Base-by-base conservation (phyloP, 1,284 basidiomycete species). In the Wolfiporia cocos region DNA sequence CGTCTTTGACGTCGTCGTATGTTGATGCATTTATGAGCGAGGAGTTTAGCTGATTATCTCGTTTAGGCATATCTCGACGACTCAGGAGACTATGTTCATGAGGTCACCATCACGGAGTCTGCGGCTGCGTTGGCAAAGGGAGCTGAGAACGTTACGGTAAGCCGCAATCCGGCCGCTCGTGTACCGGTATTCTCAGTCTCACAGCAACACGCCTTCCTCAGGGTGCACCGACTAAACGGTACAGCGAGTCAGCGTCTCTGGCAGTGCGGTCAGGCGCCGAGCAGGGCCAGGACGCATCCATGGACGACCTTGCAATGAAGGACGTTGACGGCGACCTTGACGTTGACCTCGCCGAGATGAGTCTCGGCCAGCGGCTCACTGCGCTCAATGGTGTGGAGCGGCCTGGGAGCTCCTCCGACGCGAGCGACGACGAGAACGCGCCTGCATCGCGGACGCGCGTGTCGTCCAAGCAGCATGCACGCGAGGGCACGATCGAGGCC, bases 281-380 rank as follows among this genome's bases (percentile, higher is more conserved):
- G 48, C 62, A 80, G 5, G 82, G 76, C 20, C 75, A 80, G 51
- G 76, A 79, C 42, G 69, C 74, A 44, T 63, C 70, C 19, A 66
- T 74, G 52, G 82, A 80, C 48, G 76, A 78, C 42, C 58, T 73
- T 6, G 63, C 64, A 14, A 58, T 65, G 29, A 68, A 64, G 23
- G 69, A 76, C 43, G 58, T 77, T 5, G 82, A 87, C 22, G 86
- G 86, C 20, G 69, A 78, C 18, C 73, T 93, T 15, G 87, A 92
- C 51, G 81, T 85, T 7, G 81, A 94, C 58, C 73, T 92, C 42
- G 91, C 92, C 3, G 92, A 96, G 62, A 74, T 93, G 20, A 91
- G 87, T 34, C 74, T 96, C 2, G 92, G 92, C 14, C 88, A 96
- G 62, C 78, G 92, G 22, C 70, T 95, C 29, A 84, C 86, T 1